These are phyloP conservation scores for Metarhizium album DNA, from an alignment of 2,329 filamentous ascomycete genomes.

Conservation along the genomic window DNA sequence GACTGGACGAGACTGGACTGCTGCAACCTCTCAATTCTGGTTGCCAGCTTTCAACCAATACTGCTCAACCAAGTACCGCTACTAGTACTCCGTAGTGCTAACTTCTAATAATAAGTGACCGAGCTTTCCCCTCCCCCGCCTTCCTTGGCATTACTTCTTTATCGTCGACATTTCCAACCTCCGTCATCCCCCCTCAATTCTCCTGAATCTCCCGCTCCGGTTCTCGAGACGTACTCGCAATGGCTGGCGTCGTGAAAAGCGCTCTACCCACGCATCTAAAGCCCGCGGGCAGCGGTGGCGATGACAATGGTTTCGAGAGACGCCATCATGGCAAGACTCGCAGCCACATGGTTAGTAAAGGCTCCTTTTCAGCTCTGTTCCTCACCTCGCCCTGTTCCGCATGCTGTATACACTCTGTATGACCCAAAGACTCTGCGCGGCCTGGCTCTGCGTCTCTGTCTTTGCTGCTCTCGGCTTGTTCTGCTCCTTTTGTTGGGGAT, in stretches of 20 bases:
- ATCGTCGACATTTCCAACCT: not conserved
- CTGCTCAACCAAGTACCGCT: no score
- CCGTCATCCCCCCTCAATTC: not conserved
- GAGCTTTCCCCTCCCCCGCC: not conserved
- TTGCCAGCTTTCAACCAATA: no score
- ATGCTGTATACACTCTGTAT: not conserved
- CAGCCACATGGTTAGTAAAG: conserved; percentile 66
- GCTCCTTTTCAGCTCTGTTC: conserved; percentile 2
- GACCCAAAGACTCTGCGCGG: not conserved
- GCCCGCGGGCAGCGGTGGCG: conserved; percentile 38
- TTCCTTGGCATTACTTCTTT: not conserved
- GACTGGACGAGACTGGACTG: no score
- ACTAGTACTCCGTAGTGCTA: no score
- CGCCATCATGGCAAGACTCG: conserved; percentile 78
- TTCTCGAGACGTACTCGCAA: conserved; percentile 23
- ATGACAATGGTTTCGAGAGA: conserved; percentile 41
- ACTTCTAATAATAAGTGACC: no score
- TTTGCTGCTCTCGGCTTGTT: not conserved
- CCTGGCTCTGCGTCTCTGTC: not conserved
- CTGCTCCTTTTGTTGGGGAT: not conserved
- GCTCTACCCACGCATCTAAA: conserved; percentile 80
- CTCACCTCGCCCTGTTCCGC: no score
- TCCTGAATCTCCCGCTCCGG: not conserved
- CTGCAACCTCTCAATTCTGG: no score
- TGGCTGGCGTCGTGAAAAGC: conserved; percentile 62